These are phyloP conservation scores for Leucocoprinus leucothites DNA, from an alignment of 768 basidiomycete species.

Conservation along the genomic window DNA sequence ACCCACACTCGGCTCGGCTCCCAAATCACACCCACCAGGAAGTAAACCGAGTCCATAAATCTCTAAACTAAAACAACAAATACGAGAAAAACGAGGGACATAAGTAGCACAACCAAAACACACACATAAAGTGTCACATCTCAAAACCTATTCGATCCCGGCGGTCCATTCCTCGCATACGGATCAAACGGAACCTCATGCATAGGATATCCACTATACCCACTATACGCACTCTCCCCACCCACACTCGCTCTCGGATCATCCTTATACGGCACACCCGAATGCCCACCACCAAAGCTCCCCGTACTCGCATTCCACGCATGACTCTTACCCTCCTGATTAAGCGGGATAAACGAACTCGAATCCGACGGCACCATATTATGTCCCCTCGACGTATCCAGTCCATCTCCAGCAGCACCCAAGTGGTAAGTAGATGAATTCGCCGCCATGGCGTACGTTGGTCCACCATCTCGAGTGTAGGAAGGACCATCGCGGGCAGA, in stretches of 20 bases:
- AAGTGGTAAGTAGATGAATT: background rate
- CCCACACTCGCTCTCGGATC: constrained; percentile 22
- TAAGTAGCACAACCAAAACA: no score
- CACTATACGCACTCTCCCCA: background rate
- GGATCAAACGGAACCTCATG: constrained; percentile 26
- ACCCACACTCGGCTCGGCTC: no score
- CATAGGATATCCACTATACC: constrained; percentile 1
- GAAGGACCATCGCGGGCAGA: constrained; percentile 7
- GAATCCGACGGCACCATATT: constrained; percentile 43
- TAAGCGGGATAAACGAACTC: constrained; percentile 70
- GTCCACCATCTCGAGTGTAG: constrained; percentile 23
- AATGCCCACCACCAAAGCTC: constrained; percentile 35
- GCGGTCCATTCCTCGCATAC: constrained; percentile 23
- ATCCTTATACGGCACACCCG: constrained; percentile 15
- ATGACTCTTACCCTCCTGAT: constrained; percentile 55
- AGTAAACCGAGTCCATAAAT: background rate
- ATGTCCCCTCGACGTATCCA: constrained; percentile 6
- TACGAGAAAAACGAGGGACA: background rate
- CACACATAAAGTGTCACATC: background rate
- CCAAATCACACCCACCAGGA: background rate
- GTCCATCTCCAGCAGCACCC: constrained; percentile 16
- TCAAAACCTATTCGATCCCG: background rate
- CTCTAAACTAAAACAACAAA: background rate
- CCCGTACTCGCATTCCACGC: constrained; percentile 56
- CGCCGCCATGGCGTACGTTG: constrained; percentile 25